These are phyloP conservation scores for Sugiyamaella boreocaroliniensis DNA, from an alignment of 805 yeast species.

Conservation along the genomic window DNA sequence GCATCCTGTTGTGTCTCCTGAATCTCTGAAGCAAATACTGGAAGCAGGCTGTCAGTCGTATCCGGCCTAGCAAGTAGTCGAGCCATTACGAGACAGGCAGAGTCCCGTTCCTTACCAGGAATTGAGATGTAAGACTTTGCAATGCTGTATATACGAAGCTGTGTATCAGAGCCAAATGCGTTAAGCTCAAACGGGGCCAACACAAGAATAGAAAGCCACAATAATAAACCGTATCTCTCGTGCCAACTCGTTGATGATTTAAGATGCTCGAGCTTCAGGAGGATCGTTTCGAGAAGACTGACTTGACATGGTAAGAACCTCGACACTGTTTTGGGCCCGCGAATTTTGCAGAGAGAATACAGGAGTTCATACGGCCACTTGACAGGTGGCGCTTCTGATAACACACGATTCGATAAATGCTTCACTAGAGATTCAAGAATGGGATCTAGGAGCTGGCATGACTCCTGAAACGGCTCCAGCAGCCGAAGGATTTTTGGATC, in stretches of 20 bases:
- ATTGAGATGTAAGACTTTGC: constrained; percentile 32
- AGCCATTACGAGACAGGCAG: constrained; percentile 47
- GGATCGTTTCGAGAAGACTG: constrained; percentile 38
- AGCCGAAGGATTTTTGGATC: background rate
- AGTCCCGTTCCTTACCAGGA: constrained; percentile 54
- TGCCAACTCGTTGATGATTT: constrained; percentile 36
- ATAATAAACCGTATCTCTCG: constrained; percentile 42
- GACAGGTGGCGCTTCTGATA: background rate
- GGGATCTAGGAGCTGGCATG: constrained; percentile 24
- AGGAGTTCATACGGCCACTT: constrained; percentile 34
- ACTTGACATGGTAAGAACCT: constrained; percentile 57
- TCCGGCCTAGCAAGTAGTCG: constrained; percentile 50
- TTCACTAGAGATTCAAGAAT: constrained; percentile 10
- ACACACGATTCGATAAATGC: background rate
- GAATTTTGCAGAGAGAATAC: constrained; percentile 57
- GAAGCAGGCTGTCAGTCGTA: constrained; percentile 23
- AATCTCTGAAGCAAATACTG: constrained; percentile 22
- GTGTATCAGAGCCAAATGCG: constrained; percentile 30
- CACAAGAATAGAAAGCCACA: constrained; percentile 67
- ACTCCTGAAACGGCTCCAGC: constrained; percentile 23
- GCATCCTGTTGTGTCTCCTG: background rate
- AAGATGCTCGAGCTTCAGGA: constrained; percentile 23
- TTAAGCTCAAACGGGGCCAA: constrained; percentile 67
- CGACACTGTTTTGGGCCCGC: constrained; percentile 58
- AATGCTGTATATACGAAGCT: constrained; percentile 33